Evolutionary conservation across 2,329 filamentous ascomycete genomes (phyloP), one percentile per base, ranked within the genome.

Genomic region (Seiridium cupressi): DNA sequence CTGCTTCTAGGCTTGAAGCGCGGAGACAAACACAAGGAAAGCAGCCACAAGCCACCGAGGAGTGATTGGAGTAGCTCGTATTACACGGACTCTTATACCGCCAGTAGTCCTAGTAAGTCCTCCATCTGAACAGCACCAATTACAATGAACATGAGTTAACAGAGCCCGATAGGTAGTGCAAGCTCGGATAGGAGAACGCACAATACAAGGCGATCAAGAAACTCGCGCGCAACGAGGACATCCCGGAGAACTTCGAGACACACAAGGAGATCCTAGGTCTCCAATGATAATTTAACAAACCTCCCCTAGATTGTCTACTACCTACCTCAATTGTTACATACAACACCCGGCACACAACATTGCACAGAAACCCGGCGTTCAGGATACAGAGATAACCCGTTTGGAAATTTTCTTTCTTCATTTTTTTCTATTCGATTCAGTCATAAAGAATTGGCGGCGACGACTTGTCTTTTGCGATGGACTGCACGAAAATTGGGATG

Each of bases 1-100:
- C 66, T 87, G 61, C 74, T 87, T 60, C 78, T 87, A 63, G 85
- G 85, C 61, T 68, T 87, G 51, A 74, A 69, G 63, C 78, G 78
- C 62, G 78, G 83, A 69, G 67, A 73, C n/a, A 70, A 68, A 61
- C 77, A 82, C 63, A 81, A 81, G 73, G 73, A 76, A 68, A 26
- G 13, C 49, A 53, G 49, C 49, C n/a, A 32, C 11, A 53, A 35
- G 35, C 75, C 73, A 54, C 68, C 78, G 18, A 72, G 77, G 60
- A 81, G 79, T 76, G 71, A 80, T 67, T 65, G 74, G 63, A 75
- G 76, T 69, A 83, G 83, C 73, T 81, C 76, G 70, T 82, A 83
- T 70, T 85, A 78, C 57, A 81, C 81, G 63, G 81, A 82, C 68
- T 82, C 79, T 56, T 86, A 84, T 71, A 80, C 79, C 31, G 79